A percentile compares a stretch with the other conserved stretches of the same genome.
phyloP scores from a whole-genome alignment of 2,329 filamentous ascomycete species.

The Phaeosphaeriaceae sp. region DNA sequence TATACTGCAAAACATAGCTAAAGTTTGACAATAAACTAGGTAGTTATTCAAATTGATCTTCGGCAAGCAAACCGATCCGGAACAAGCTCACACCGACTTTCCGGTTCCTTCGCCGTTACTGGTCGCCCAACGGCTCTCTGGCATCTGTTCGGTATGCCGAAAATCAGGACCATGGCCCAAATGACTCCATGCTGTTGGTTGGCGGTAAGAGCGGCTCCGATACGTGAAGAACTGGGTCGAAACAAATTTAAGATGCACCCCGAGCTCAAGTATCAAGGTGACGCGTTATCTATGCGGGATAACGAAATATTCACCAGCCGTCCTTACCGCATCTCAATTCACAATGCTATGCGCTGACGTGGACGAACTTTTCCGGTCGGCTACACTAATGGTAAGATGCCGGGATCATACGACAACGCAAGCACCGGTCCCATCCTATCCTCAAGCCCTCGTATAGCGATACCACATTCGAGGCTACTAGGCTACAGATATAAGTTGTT shows the following conservation, averaged over 20 bases:
- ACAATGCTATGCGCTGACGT: too few relatives aligned
- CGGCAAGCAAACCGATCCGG: constrained; percentile 14
- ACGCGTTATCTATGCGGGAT: not conserved
- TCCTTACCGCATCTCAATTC: too few relatives aligned
- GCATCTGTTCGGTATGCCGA: constrained; percentile 31
- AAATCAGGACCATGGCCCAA: constrained; percentile 4
- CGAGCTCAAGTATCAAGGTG: not conserved
- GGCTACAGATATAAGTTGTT: not conserved
- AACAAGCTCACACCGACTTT: constrained; percentile 28
- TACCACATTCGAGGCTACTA: too few relatives aligned
- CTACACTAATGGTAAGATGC: too few relatives aligned
- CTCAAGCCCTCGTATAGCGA: too few relatives aligned
- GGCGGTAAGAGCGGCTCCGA: constrained; percentile 26
- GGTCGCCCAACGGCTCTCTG: not conserved
- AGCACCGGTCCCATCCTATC: too few relatives aligned
- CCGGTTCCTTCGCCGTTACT: constrained; percentile 20
- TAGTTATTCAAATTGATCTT: too few relatives aligned
- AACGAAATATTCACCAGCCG: not conserved
- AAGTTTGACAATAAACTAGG: too few relatives aligned
- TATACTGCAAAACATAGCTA: too few relatives aligned
- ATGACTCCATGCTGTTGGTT: not conserved
- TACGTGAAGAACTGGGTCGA: constrained; percentile 6
- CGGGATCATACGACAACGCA: too few relatives aligned
- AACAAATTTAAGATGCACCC: constrained; percentile 1
- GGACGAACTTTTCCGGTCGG: too few relatives aligned